phyloP scores from a whole-genome alignment of 495 filamentous ascomycete species.

The Talaromyces borbonicus region DNA sequence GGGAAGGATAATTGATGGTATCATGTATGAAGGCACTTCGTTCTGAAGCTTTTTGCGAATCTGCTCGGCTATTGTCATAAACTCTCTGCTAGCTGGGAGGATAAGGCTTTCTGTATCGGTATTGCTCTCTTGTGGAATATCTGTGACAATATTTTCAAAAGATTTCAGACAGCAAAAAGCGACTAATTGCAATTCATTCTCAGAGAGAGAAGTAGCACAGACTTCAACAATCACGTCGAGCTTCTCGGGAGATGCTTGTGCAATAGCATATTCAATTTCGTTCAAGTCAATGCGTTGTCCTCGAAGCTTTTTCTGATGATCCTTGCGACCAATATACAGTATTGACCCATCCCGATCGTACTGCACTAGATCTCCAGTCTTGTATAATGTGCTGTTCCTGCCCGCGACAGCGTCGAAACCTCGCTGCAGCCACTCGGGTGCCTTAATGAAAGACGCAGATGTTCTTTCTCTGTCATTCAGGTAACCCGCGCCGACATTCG shows the following conservation, averaged over 20 bases:
- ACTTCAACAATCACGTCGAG: not conserved
- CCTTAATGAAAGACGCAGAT: conserved; percentile 26
- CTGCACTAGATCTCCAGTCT: conserved; percentile 4
- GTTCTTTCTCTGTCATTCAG: conserved; percentile 30
- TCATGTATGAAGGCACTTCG: no score
- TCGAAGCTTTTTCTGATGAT: conserved; percentile 40
- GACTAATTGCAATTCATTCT: no score
- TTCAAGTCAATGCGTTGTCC: conserved; percentile 43
- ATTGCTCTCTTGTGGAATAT: no score
- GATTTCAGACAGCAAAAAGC: no score
- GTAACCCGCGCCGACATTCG: conserved; percentile 33
- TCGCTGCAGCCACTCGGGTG: conserved; percentile 28
- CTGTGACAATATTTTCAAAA: no score
- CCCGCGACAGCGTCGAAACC: no score
- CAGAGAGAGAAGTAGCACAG: no score
- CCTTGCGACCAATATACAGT: conserved; percentile 19
- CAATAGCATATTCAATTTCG: conserved; percentile 34
- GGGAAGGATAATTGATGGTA: no score
- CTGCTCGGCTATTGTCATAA: no score
- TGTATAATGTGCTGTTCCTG: not conserved
- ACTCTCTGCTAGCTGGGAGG: no score
- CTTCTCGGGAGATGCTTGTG: not conserved
- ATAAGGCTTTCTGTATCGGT: no score
- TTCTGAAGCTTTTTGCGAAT: no score
- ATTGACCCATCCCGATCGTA: not conserved